Conservation (phyloP, 75 land plant species). For the Pinus taeda region DNA sequence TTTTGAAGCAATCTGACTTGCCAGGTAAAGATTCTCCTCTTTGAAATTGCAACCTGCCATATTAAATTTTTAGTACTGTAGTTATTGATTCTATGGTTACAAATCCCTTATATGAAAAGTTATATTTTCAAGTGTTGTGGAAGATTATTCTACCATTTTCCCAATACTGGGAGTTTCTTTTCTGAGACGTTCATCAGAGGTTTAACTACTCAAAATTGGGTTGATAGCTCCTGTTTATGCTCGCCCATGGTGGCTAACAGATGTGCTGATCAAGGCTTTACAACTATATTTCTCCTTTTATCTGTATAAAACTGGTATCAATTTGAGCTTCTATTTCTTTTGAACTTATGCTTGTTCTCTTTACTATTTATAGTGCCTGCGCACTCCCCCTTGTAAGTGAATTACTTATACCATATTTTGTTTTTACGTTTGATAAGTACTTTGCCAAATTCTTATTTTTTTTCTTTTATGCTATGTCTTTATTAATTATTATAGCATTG, state of each 20-base stretch:
- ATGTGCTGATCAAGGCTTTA: background rate
- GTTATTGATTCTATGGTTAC: background rate
- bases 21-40: conserved; percentile 5
- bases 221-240: background rate
- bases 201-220: background rate
- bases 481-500: background rate
- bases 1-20: conserved; percentile 13
- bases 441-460: background rate
- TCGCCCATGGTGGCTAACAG: background rate
- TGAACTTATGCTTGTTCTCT: background rate
- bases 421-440: background rate
- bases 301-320: background rate
- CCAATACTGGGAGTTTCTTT: background rate
- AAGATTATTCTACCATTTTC: background rate
- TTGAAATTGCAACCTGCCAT: background rate
- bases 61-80: background rate
- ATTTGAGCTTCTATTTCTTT: background rate
- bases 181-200: background rate
- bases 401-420: background rate
- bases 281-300: background rate
- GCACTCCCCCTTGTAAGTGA: background rate
- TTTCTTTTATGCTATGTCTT: too few species aligned
- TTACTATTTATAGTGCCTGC: background rate
- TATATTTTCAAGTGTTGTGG: too few species aligned
- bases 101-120: background rate